Evolutionary conservation across 495 filamentous ascomycete species (phyloP), one percentile per base, ranked within the genome.

Genomic region (Neurospora sp.): DNA sequence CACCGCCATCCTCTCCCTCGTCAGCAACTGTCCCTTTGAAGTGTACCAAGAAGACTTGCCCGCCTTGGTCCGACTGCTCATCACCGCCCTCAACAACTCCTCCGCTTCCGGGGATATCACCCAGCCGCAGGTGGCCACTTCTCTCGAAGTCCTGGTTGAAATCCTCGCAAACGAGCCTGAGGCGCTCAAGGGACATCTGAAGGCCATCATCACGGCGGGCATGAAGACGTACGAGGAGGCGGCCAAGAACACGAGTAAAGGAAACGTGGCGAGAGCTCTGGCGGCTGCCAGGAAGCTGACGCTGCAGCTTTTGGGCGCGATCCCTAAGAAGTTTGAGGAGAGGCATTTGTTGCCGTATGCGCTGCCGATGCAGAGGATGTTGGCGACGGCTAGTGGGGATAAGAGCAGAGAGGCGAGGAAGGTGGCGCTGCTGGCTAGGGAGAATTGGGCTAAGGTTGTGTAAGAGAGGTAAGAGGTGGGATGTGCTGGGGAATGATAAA

Each of bases 321-420:
- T 87, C 0, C 83, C 85, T 3, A 54, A 41, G 35, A 79, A 79
- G 74, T 86, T 83, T 74, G 84, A 86, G 74, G 77, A 79, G 54
- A 78, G 82, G 6, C 73, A 82, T 71, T 72, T 86, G 35, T 72
- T 85, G 66, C 76, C 80, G 0, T 76, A 81, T 60, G 73, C 81
- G 37, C 78, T 71, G 70, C 74, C 74, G 31, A 76, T 86, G 70
- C 78, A 82, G 72, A 77, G 83, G 4, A 80, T 84, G 74, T 73
- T 87, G 71, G 80, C 82, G 4, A 62, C 75, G 18, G 84, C 84
- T 16, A 83, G 84, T 42, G 85, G 84, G 3, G 83, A 87, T 75
- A 75, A 83, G 40, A 83, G 83, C 5, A 76, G 85, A 70, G 84
- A 82, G 72, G 80, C 85, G 71, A 77, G 85, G 46, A 80, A 80